Evolutionary conservation across 108 stramenopile genomes (phyloP).

Genomic region (Nitzschia sp.): DNA sequence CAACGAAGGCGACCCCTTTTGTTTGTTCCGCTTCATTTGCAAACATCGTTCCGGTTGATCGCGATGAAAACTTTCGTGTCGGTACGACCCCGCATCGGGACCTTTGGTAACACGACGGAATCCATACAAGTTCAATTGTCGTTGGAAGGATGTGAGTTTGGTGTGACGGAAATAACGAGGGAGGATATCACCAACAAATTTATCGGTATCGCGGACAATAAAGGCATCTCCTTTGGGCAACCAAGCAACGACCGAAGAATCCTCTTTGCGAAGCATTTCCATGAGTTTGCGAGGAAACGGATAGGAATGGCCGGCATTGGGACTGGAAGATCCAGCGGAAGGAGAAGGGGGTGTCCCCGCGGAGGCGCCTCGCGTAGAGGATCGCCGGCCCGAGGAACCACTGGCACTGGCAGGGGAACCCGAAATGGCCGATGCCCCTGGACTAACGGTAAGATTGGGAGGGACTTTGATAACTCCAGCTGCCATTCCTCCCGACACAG

Average conservation of each 20-base stretch:
- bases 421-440: background rate
- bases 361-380: conserved; percentile 23
- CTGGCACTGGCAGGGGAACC: conserved; percentile 8
- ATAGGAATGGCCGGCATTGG: conserved; percentile 64
- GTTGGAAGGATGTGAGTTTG: conserved; percentile 87
- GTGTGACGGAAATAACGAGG: conserved; percentile 90
- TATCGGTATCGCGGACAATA: conserved; percentile 78
- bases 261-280: conserved; percentile 88
- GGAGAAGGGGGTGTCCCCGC: conserved; percentile 26
- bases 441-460: conserved; percentile 19
- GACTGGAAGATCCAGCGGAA: conserved; percentile 29
- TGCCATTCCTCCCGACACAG: conserved; percentile 40
- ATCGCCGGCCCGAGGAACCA: conserved; percentile 10
- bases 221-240: conserved; percentile 88
- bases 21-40: conserved; percentile 87
- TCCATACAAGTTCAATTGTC: conserved; percentile 90
- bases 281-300: conserved; percentile 89
- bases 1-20: conserved; percentile 63
- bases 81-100: conserved; percentile 90
- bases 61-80: conserved; percentile 89
- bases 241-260: conserved; percentile 70
- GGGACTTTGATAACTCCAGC: conserved; percentile 50
- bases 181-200: conserved; percentile 73
- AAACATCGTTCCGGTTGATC: conserved; percentile 84
- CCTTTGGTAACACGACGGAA: conserved; percentile 82